These are phyloP conservation scores for Megacollybia marginata DNA, from an alignment of 768 basidiomycete species.

Conservation along the genomic window DNA sequence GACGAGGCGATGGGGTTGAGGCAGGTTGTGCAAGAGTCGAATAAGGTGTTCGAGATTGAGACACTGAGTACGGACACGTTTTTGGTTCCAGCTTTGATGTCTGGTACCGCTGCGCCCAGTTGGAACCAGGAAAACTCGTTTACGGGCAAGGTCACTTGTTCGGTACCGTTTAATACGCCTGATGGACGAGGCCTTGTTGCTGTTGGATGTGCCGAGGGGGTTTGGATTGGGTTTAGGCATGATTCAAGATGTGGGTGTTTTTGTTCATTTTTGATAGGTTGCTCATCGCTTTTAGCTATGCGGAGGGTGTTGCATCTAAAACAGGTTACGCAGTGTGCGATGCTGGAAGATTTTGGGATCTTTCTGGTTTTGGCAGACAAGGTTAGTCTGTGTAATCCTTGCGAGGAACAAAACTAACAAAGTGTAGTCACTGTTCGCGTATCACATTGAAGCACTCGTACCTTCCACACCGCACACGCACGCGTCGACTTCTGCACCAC, in stretches of 20 bases:
- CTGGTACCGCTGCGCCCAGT: slow-evolving; percentile 38
- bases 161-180: slow-evolving; percentile 83
- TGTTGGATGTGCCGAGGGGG: slow-evolving; percentile 86
- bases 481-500: slow-evolving; percentile 68
- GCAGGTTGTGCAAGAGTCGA: slow-evolving; percentile 83
- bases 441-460: slow-evolving; percentile 93
- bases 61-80: slow-evolving; percentile 87
- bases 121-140: slow-evolving; percentile 74
- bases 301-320: slow-evolving; percentile 68
- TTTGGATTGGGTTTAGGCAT: slow-evolving; percentile 88
- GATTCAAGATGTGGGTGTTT: slow-evolving; percentile 47
- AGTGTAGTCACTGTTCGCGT: slow-evolving; percentile 79
- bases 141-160: slow-evolving; percentile 87
- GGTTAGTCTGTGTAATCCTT: slow-evolving; percentile 36
- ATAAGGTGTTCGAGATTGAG: slow-evolving; percentile 91
- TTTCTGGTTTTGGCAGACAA: slow-evolving; percentile 91
- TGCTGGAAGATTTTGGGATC: slow-evolving; percentile 69
- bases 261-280: slow-evolving; percentile 2
- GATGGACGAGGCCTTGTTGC: slow-evolving; percentile 81
- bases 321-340: slow-evolving; percentile 62
- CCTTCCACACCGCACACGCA: slow-evolving; percentile 71
- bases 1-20: slow-evolving; percentile 84
- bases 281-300: slow-evolving; percentile 36
- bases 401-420: slow-evolving; percentile 49
- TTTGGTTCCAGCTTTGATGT: slow-evolving; percentile 60